Evolutionary conservation across 1,284 basidiomycete genomes (phyloP).

Genomic region (Paramarasmius palmivorus): DNA sequence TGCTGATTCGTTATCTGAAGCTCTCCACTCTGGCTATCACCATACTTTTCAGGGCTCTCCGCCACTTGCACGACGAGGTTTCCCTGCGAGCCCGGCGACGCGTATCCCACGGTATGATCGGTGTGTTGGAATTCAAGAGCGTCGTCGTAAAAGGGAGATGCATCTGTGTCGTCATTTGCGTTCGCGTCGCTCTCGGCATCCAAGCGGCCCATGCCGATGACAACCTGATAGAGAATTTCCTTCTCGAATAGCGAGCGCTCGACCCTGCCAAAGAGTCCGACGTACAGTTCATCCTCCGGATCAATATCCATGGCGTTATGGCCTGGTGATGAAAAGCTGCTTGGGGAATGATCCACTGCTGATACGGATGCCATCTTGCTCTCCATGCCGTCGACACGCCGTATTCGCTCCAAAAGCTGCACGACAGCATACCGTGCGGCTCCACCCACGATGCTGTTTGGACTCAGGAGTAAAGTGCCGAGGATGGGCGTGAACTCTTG

Average conservation of each 20-base stretch:
- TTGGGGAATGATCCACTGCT: constrained; percentile 7
- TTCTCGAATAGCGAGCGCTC: constrained; percentile 71
- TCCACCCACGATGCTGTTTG: constrained; percentile 74
- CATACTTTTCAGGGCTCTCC: not conserved
- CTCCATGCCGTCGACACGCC: constrained; percentile 19
- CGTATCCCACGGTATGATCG: not conserved
- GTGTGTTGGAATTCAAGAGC: constrained; percentile 16
- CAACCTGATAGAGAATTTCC: constrained; percentile 82
- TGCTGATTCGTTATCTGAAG: constrained; percentile 7
- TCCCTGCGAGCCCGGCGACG: not conserved
- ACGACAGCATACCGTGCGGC: constrained; percentile 79
- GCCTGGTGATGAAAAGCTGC: not conserved
- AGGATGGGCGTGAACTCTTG: constrained; percentile 91
- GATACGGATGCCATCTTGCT: constrained; percentile 9
- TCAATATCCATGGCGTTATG: constrained; percentile 18
- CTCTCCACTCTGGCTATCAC: not conserved
- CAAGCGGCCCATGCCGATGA: constrained; percentile 85
- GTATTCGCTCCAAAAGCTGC: constrained; percentile 69
- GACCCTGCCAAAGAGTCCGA: constrained; percentile 51
- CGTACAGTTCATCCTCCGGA: constrained; percentile 31
- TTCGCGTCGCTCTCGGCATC: constrained; percentile 43
- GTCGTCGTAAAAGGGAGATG: constrained; percentile 23
- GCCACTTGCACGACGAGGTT: constrained; percentile 5
- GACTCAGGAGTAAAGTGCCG: constrained; percentile 84
- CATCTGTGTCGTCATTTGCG: constrained; percentile 23